Conservation (phyloP, 257 asterid species). For the Solanum piurae region DNA sequence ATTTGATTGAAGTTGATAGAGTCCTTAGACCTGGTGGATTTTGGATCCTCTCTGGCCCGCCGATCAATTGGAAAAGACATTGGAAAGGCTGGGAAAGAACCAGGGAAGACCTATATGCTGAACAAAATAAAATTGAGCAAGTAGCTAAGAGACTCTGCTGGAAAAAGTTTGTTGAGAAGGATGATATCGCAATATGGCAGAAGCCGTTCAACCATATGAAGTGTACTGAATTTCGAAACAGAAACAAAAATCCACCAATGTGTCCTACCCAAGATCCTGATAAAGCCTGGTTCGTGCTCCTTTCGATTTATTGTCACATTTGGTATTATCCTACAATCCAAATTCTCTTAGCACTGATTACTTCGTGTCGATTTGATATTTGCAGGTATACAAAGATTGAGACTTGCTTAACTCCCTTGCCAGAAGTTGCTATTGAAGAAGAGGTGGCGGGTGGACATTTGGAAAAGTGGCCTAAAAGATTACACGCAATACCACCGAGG, state of each 20-base stretch:
- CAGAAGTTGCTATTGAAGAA: conserved; percentile 32
- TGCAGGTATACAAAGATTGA: conserved; percentile 61
- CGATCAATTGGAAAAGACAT: conserved; percentile 65
- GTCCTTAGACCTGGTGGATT: conserved; percentile 80
- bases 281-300: conserved; percentile 50
- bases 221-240: conserved; percentile 22
- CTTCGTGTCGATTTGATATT: not conserved
- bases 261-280: conserved; percentile 48
- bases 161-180: conserved; percentile 73
- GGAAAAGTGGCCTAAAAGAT: conserved; percentile 61
- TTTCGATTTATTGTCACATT: not conserved
- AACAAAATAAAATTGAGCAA: conserved; percentile 64
- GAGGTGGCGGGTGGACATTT: conserved; percentile 57
- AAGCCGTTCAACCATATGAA: conserved; percentile 53
- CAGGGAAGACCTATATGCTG: conserved; percentile 57
- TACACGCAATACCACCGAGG: conserved; percentile 52
- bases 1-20: conserved; percentile 74
- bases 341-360: too few relatives aligned
- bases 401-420: conserved; percentile 64
- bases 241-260: conserved; percentile 27
- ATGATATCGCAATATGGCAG: conserved; percentile 80
- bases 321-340: too few relatives aligned
- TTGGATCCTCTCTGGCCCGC: conserved; percentile 94
- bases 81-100: conserved; percentile 81
- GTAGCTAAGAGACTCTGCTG: conserved; percentile 66